Conservation (phyloP, 2,329 filamentous ascomycete genomes). For the Chaetomiaceae sp. region DNA sequence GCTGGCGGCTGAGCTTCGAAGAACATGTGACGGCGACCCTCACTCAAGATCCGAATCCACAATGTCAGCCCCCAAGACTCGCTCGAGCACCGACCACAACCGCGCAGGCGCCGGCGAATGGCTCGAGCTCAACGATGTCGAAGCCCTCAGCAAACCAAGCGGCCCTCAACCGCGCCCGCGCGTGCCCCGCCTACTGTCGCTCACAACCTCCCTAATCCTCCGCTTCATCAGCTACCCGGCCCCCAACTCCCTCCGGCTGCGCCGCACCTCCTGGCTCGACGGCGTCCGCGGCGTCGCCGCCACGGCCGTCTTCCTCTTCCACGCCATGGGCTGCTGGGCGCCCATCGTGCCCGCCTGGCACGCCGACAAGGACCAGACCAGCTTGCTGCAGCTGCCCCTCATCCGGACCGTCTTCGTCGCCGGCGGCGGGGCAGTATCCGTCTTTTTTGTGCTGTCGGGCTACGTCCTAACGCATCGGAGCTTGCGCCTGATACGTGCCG, state of each 20-base stretch:
- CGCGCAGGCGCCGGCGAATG: not conserved
- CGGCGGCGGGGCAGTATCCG: conserved; percentile 4
- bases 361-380: conserved; percentile 4
- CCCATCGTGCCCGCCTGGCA: conserved; percentile 2
- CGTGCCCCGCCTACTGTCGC: no score
- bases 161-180: no score
- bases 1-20: not conserved
- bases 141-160: not conserved
- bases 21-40: not conserved
- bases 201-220: not conserved
- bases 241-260: not conserved
- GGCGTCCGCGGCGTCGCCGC: conserved; percentile 15
- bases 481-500: not conserved
- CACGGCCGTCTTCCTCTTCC: conserved; percentile 12
- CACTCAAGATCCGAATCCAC: not conserved
- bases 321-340: conserved; percentile 8
- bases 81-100: not conserved
- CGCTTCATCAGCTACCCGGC: not conserved
- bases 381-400: conserved; percentile 1
- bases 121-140: not conserved
- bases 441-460: conserved; percentile 9
- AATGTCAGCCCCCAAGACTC: not conserved
- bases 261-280: conserved; percentile 9
- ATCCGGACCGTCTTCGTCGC: conserved; percentile 4
- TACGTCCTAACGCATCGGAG: conserved; percentile 5